These are phyloP conservation scores for Rubroshorea leprosula DNA, from an alignment of 345 rosid species.

Conservation along the genomic window DNA sequence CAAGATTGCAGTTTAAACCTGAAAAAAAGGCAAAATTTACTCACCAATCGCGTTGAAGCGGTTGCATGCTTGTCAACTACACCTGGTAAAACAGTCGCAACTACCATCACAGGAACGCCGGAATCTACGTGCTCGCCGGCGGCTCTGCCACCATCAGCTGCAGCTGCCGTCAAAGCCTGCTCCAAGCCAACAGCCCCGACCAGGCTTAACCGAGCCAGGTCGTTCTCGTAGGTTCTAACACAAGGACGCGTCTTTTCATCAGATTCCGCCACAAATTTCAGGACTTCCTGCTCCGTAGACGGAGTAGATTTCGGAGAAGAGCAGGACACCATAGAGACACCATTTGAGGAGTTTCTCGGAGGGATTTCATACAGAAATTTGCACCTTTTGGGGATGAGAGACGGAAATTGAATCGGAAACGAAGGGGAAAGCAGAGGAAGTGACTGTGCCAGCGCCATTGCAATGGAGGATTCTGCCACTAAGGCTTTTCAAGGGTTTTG, in stretches of 20 bases:
- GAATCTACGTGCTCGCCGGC: conserved; percentile 63
- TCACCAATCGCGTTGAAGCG: conserved; percentile 71
- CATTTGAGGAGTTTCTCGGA: conserved; percentile 9
- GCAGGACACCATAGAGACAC: conserved; percentile 22
- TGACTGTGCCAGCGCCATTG: conserved; percentile 26
- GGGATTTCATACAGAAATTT: conserved; percentile 11
- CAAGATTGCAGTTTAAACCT: too few relatives aligned
- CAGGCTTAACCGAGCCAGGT: conserved; percentile 60
- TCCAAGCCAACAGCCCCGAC: conserved; percentile 67
- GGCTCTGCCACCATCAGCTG: conserved; percentile 88
- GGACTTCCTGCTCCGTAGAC: conserved; percentile 46
- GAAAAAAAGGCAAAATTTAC: conserved; percentile 12
- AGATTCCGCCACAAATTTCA: conserved; percentile 58
- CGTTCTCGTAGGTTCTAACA: conserved; percentile 74
- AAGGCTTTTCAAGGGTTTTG: conserved; percentile 4
- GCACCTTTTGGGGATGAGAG: conserved; percentile 20
- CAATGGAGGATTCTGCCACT: neutral
- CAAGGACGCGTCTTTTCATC: conserved; percentile 59
- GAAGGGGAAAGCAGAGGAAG: conserved; percentile 21
- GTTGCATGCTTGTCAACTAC: conserved; percentile 49
- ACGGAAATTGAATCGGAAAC: conserved; percentile 4
- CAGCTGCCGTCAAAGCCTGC: conserved; percentile 86
- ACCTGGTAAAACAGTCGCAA: conserved; percentile 79
- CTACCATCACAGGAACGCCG: conserved; percentile 64
- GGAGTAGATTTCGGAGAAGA: conserved; percentile 28